Evolutionary conservation across 371 early-diverging fungal genomes (phyloP).

Genomic region (Funneliformis caledonium): DNA sequence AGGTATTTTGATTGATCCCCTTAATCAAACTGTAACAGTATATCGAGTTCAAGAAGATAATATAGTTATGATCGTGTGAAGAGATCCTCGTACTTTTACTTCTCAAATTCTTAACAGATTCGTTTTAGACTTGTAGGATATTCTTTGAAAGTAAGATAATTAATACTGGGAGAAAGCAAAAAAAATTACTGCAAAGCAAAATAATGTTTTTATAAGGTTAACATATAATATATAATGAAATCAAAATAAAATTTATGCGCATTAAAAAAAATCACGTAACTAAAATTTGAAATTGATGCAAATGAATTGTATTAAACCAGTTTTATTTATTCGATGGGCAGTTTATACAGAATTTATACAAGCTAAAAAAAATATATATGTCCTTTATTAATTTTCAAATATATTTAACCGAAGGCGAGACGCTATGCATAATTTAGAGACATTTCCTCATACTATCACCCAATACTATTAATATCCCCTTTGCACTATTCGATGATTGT

Average conservation of each 20-base stretch:
- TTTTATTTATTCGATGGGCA: too few species aligned
- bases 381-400: slow-evolving; percentile 12
- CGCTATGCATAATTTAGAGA: slow-evolving; percentile 15
- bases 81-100: slow-evolving; percentile 3
- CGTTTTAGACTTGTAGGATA: neutral
- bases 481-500: neutral
- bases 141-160: neutral
- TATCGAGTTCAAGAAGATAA: neutral
- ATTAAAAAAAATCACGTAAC: too few species aligned
- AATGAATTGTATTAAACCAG: too few species aligned
- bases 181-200: too few species aligned
- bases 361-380: too few species aligned
- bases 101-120: neutral
- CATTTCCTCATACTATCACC: slow-evolving; percentile 9
- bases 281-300: too few species aligned
- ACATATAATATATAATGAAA: too few species aligned
- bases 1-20: neutral
- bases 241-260: too few species aligned
- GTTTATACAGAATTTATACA: too few species aligned
- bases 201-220: too few species aligned
- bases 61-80: neutral
- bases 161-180: too few species aligned
- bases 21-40: neutral
- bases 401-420: slow-evolving; percentile 3
- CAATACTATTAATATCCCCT: neutral